Evolutionary conservation across 495 filamentous ascomycete species (phyloP), one percentile per base, ranked within the genome.

Genomic region (Aspergillus incahuasiensis): DNA sequence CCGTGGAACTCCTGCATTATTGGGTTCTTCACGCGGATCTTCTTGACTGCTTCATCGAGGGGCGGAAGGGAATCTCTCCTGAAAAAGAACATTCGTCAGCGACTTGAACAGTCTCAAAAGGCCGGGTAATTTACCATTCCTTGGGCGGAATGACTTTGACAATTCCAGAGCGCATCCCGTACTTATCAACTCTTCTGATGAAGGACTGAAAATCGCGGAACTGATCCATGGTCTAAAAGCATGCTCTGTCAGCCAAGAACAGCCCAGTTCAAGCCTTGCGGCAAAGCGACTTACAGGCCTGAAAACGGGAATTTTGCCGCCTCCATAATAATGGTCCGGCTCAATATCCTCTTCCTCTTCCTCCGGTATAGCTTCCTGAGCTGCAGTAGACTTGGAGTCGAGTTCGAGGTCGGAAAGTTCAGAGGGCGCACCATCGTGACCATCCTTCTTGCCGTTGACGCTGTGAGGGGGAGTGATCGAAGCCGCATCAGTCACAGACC

Each of bases 1-100:
- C 92, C 95, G 77, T 91, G 90, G 66, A 97, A 97, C 61, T 98
- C 94, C 65, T 98, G 94, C 65, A 88, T 94, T 68, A 98, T 97
- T 9, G 94, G 94, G 59, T 97, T 95, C 76, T 91, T 94, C 62
- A 97, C 90, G 56, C 85, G 86, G 66, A 98, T 89, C 49, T 86
- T 86, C 71, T 96, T 97, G 55, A 98, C 83, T 52, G 86, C 79
- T 61, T 97, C 88, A 61, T 94, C 84, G 57, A 97, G 83, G 30
- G 80, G 68, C 18, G 89, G 86, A 21, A 92, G 83, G 21, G 83
- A 73, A 57, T 91, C 86, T 62, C 77, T 72, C 86, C 86, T 90
- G 57, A 24, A 54, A 21, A 16, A 12, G 53, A 41, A 20, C 16
- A 39, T 18, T 25, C 18, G 44, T 57, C 28, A 32, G 13, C 38